phyloP scores from a whole-genome alignment of 257 asterid genomes.

The Nicotiana tomentosiformis region DNA sequence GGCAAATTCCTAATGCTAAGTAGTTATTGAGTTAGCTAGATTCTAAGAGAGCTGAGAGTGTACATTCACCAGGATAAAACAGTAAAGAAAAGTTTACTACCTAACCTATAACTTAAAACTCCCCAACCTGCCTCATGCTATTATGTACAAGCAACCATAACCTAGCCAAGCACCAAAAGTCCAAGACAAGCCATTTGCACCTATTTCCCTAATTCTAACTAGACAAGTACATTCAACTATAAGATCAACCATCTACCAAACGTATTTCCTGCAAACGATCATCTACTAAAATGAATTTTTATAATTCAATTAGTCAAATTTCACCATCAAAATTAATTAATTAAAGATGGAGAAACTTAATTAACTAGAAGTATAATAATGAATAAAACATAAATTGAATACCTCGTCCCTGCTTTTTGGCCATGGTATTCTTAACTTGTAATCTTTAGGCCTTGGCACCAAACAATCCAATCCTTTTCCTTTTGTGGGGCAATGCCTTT shows the following conservation, averaged over 20 bases:
- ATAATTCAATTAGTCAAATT: background rate
- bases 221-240: background rate
- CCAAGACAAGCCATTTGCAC: background rate
- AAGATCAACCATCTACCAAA: background rate
- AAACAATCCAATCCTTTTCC: constrained; percentile 44
- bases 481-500: constrained; percentile 38
- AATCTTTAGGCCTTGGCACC: constrained; percentile 53
- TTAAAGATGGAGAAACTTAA: background rate
- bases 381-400: background rate
- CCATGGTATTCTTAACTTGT: constrained; percentile 58
- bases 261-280: background rate
- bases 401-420: constrained; percentile 66
- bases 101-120: background rate
- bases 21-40: background rate
- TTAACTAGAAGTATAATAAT: background rate
- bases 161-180: background rate
- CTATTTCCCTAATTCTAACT: background rate
- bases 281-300: background rate
- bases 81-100: background rate
- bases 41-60: background rate
- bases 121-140: background rate
- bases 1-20: background rate
- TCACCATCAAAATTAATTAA: background rate
- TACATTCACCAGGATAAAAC: background rate
- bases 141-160: background rate